A percentile compares a stretch with the other conserved stretches of the same genome.
phyloP scores from a whole-genome alignment of 257 asterid genomes.

The Capsicum rhomboideum region DNA sequence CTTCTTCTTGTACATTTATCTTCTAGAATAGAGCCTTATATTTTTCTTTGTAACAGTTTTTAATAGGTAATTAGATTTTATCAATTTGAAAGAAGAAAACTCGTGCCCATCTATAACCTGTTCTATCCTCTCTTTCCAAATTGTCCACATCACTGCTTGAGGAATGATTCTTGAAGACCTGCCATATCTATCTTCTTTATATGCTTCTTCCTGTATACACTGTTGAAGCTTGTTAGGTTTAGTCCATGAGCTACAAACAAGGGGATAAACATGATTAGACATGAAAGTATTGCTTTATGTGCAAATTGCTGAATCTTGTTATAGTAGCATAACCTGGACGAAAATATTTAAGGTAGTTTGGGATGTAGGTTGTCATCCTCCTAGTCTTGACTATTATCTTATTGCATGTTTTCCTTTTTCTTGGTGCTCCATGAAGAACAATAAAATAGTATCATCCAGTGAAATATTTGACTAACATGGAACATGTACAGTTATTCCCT shows the following conservation, averaged over 20 bases:
- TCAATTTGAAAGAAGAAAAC: neutral
- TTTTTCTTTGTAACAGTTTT: neutral
- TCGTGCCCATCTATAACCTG: neutral
- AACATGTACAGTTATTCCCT: constrained; percentile 72
- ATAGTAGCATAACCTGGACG: neutral
- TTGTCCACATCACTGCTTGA: neutral
- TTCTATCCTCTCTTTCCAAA: neutral
- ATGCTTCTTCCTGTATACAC: neutral
- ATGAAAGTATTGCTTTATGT: neutral
- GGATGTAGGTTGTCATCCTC: neutral
- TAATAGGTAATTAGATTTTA: neutral
- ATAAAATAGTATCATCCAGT: too few species aligned
- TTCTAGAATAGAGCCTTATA: neutral
- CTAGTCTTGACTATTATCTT: neutral
- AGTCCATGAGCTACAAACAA: neutral
- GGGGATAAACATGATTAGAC: neutral
- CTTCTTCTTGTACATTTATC: neutral
- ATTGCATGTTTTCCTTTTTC: neutral
- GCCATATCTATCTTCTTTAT: neutral
- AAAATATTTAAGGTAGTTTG: neutral
- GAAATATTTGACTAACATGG: too few species aligned
- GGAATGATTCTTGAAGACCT: neutral
- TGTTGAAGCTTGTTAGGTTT: neutral
- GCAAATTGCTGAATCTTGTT: neutral
- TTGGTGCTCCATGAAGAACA: too few species aligned